Base-by-base conservation (phyloP, 768 basidiomycete genomes). In the Amanita pseudoporphyria region DNA sequence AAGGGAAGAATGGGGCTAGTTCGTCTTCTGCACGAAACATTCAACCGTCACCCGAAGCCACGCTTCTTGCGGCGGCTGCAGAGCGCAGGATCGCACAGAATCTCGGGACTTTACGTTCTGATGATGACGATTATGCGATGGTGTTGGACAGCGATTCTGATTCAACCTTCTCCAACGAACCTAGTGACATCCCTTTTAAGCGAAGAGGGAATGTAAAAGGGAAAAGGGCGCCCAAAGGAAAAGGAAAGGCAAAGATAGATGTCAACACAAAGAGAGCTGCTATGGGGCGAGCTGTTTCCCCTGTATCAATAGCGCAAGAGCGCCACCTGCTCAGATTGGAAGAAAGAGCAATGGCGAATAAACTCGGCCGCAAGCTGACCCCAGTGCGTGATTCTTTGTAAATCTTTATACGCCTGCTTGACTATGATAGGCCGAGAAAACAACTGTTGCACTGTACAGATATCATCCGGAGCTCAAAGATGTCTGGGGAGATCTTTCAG, bases 401-500 rank as follows among this genome's bases (percentile, higher is more conserved):
- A 4, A 16, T 26, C 24, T 9, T 53, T n/a, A 2, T 49, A 12
- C 7, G 26, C 26, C 19, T 33, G 60, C 16, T 52, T 54, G 35
- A 53, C 14, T 56, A n/a, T 53, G 9, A 41, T 45, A 92, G 87
- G 79, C 85, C 6, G 88, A 91, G 64, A 87, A 75, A 59, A 71
- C 78, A 1, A 73, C 79, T 5, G 57, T 88, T 33, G 76, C 79
- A 12, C 63, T 92, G 26, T 70, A 73, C 21, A 75, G 67, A 57
- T 71, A 86, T 60, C 94, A 95, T 60, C 82, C 85, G 1, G 91
- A 95, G 58, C 75, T 96, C 30, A 68, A 64, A 50, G 76, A 84
- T 63, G 82, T 90, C 32, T 97, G 95, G 94, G 90, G 90, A 21
- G 84, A 97, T 58, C 64, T 96, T 6, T 69, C 73, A 19, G 75